Conservation (phyloP, 805 yeast species). For the Brettanomyces bruxellensis region DNA sequence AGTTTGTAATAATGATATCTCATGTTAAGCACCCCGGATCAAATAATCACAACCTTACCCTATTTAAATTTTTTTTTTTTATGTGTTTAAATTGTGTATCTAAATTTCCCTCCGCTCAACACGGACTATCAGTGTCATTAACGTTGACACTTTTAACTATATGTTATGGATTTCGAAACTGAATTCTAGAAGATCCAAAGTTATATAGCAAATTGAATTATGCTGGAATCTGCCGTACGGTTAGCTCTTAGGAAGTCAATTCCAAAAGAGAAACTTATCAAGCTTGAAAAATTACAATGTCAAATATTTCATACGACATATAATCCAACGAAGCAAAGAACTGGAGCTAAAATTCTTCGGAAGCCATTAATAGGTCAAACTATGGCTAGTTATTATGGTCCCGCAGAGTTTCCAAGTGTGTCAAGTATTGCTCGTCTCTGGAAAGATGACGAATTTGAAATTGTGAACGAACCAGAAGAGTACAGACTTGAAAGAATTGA, state of each 20-base stretch:
- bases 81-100: no score
- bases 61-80: no score
- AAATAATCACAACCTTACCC: no score
- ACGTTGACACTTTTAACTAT: no score
- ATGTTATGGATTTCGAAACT: no score
- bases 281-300: constrained; percentile 52
- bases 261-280: constrained; percentile 37
- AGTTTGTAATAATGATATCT: no score
- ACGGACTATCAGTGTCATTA: no score
- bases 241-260: constrained; percentile 21
- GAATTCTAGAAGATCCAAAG: no score
- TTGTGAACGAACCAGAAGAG: constrained; percentile 61
- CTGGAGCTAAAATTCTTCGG: constrained; percentile 64
- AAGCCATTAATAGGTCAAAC: constrained; percentile 66
- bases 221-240: constrained; percentile 12
- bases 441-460: constrained; percentile 24
- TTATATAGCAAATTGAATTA: not conserved
- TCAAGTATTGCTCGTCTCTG: constrained; percentile 18
- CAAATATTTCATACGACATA: constrained; percentile 60
- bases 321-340: constrained; percentile 58
- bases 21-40: no score
- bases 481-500: constrained; percentile 59
- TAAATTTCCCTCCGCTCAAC: no score
- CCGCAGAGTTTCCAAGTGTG: constrained; percentile 59
- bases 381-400: constrained; percentile 66